phyloP scores from a whole-genome alignment of 495 filamentous ascomycete species.

The Penicillium desertorum region DNA sequence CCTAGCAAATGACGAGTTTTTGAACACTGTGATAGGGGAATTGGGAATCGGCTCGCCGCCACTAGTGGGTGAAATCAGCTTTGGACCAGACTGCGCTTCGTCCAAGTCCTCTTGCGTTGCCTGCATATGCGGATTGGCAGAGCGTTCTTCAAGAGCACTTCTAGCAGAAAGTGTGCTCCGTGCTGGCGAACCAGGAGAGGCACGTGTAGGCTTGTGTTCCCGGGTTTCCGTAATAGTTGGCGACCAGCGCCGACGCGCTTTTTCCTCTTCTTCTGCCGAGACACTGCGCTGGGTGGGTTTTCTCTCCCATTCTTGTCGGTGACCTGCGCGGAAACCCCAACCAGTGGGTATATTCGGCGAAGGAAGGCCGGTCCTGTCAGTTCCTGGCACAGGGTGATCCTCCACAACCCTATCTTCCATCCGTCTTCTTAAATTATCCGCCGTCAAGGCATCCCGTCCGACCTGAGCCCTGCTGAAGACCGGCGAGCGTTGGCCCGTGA shows the following conservation, averaged over 20 bases:
- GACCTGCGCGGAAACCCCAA: conserved; percentile 59
- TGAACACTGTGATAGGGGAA: conserved; percentile 56
- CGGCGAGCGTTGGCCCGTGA: conserved; percentile 44
- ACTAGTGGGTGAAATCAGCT: conserved; percentile 29
- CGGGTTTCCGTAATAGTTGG: conserved; percentile 13
- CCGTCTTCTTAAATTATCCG: conserved; percentile 51
- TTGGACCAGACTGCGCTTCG: conserved; percentile 22
- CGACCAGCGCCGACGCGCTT: conserved; percentile 4
- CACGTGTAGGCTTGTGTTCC: conserved; percentile 17
- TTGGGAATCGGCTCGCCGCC: conserved; percentile 47
- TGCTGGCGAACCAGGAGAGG: conserved; percentile 22
- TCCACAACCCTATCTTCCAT: conserved; percentile 28
- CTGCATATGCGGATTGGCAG: conserved; percentile 16
- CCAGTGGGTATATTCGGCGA: conserved; percentile 54
- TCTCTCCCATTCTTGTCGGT: conserved; percentile 55
- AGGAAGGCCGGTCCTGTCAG: conserved; percentile 40
- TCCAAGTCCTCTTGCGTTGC: conserved; percentile 18
- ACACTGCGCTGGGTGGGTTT: conserved; percentile 31
- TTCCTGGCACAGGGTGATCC: conserved; percentile 13
- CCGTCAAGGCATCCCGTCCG: conserved; percentile 39
- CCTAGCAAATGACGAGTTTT: conserved; percentile 34
- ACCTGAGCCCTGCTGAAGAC: conserved; percentile 48
- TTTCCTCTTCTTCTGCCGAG: conserved; percentile 30
- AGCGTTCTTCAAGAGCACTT: conserved; percentile 25
- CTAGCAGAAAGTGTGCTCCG: conserved; percentile 17